Percentiles rank a stretch among this genome's conserved stretches.
phyloP scores from a whole-genome alignment of 2,329 filamentous ascomycete species.

The Chaetomium olivaceum region DNA sequence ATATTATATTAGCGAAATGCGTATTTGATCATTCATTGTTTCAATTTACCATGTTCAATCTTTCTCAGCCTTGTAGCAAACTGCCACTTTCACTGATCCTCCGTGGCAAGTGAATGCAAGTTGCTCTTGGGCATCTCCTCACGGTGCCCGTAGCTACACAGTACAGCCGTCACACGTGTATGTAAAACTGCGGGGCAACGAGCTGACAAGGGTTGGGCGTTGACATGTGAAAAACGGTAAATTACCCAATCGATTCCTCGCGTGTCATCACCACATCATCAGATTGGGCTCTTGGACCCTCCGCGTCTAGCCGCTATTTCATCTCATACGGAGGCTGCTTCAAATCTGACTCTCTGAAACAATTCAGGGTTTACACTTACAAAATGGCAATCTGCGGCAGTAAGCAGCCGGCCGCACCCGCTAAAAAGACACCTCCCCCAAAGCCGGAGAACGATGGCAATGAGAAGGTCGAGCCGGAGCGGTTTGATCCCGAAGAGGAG shows the following conservation, averaged over 20 bases:
- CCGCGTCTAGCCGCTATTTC: slow-evolving; percentile 8
- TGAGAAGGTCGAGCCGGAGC: slow-evolving; percentile 35
- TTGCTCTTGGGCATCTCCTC: too few species aligned
- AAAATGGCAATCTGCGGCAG: slow-evolving; percentile 13
- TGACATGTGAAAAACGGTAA: slow-evolving; percentile 11
- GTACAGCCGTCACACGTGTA: neutral
- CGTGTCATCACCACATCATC: slow-evolving; percentile 10
- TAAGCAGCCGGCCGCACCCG: slow-evolving; percentile 7
- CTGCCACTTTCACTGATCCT: too few species aligned
- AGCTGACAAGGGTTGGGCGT: neutral
- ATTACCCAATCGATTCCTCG: slow-evolving; percentile 11
- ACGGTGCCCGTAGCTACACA: too few species aligned
- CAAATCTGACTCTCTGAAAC: neutral
- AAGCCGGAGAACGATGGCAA: slow-evolving; percentile 29
- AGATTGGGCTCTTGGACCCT: neutral
- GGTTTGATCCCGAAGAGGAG: slow-evolving; percentile 59
- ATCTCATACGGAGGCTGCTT: neutral
- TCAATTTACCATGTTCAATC: neutral
- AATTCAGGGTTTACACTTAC: neutral
- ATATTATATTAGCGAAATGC: too few species aligned
- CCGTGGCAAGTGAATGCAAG: neutral
- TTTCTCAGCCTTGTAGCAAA: neutral
- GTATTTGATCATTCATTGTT: too few species aligned
- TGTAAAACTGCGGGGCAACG: neutral
- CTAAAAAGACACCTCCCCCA: neutral